These are phyloP conservation scores for Aspergillus avenaceus DNA, from an alignment of 495 filamentous ascomycete genomes.

Conservation along the genomic window DNA sequence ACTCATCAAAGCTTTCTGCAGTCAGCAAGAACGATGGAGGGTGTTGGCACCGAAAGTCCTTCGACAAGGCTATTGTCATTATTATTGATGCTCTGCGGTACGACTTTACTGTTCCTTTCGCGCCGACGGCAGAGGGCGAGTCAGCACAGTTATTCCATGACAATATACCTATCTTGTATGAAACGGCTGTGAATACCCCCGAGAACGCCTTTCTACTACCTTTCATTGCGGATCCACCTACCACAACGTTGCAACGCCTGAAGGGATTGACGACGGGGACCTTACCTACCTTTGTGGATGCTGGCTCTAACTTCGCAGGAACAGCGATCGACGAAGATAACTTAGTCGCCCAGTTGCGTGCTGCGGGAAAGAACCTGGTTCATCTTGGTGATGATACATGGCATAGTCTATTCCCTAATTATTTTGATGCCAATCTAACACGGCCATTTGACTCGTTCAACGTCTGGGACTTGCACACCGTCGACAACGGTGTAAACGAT, in stretches of 20 bases:
- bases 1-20: conserved; percentile 20
- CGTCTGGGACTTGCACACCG: conserved; percentile 95
- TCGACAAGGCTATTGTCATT: conserved; percentile 85
- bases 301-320: conserved; percentile 91
- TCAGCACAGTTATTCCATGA: conserved; percentile 76
- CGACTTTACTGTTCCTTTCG: conserved; percentile 88
- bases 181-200: conserved; percentile 67
- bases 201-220: conserved; percentile 83
- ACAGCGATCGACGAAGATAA: conserved; percentile 99
- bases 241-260: conserved; percentile 83
- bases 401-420: conserved; percentile 84
- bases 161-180: conserved; percentile 78
- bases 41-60: conserved; percentile 94
- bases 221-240: conserved; percentile 97
- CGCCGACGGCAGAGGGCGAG: conserved; percentile 43
- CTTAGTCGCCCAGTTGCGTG: conserved; percentile 74
- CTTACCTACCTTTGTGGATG: conserved; percentile 88
- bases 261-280: conserved; percentile 96
- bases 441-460: conserved; percentile 93
- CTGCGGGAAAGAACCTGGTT: conserved; percentile 78
- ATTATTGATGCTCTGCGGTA: conserved; percentile 93
- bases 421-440: conserved; percentile 83
- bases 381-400: conserved; percentile 97
- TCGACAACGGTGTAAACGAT: conserved; percentile 93
- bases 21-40: conserved; percentile 55